Evolutionary conservation across 2,329 filamentous ascomycete species (phyloP).

Genomic region (Colletotrichum filicis): DNA sequence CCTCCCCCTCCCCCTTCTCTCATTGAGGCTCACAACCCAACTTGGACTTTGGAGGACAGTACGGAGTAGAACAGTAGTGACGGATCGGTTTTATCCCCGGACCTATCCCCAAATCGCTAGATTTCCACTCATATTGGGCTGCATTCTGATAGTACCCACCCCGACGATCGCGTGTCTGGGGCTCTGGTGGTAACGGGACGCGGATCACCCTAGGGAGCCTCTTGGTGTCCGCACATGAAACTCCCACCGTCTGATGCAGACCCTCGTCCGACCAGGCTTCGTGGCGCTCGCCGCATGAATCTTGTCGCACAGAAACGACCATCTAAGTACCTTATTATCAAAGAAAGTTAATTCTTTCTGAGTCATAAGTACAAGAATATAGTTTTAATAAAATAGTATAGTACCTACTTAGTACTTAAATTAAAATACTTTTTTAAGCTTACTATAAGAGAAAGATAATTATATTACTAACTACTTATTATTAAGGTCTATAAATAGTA

Average conservation of each 20-base stretch:
- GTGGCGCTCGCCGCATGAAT: slow-evolving; percentile 32
- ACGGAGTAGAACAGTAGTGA: too few relatives aligned
- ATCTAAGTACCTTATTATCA: too few relatives aligned
- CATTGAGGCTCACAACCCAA: background rate
- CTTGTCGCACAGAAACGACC: slow-evolving; percentile 28
- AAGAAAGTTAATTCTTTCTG: too few relatives aligned
- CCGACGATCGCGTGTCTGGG: background rate
- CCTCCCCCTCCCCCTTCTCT: background rate
- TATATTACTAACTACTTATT: too few relatives aligned
- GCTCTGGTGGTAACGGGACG: background rate
- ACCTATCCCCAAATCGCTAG: background rate
- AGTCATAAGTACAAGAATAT: too few relatives aligned
- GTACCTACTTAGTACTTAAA: too few relatives aligned
- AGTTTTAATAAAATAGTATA: too few relatives aligned
- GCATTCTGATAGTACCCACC: background rate
- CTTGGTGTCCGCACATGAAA: slow-evolving; percentile 27
- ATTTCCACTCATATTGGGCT: slow-evolving; percentile 16
- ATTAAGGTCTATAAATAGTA: too few relatives aligned
- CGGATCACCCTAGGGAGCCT: background rate
- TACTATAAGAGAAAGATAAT: too few relatives aligned
- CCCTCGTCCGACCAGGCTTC: slow-evolving; percentile 28
- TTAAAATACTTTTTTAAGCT: too few relatives aligned
- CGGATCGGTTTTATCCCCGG: background rate
- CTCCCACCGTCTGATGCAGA: slow-evolving; percentile 32
- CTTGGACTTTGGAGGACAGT: background rate